Evolutionary conservation across 495 filamentous ascomycete species (phyloP).

Genomic region (Sordaria brevicollis): DNA sequence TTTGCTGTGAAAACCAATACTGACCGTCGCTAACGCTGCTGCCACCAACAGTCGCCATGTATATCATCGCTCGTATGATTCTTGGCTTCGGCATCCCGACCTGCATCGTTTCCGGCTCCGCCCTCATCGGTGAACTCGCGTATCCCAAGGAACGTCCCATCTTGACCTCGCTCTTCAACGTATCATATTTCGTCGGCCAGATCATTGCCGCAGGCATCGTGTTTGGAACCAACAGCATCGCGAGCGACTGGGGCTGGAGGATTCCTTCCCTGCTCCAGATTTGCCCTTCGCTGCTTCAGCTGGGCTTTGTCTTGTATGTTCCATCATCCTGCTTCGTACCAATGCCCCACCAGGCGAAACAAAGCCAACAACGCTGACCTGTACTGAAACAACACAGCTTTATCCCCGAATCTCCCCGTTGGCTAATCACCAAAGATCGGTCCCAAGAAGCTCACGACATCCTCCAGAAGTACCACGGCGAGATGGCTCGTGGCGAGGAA

Average conservation of each 20-base stretch:
- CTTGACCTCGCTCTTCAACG: conserved; percentile 60
- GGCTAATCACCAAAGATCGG: conserved; percentile 48
- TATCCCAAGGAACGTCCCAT: conserved; percentile 58
- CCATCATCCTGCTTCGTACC: background rate
- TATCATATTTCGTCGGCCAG: conserved; percentile 52
- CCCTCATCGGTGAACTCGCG: conserved; percentile 53
- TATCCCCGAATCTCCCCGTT: conserved; percentile 52
- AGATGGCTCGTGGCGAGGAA: conserved; percentile 42
- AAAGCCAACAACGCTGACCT: no score
- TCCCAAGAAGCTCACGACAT: conserved; percentile 47
- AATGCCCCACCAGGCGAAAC: no score
- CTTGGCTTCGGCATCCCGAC: conserved; percentile 57
- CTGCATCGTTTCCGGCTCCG: conserved; percentile 54
- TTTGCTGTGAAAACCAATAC: no score
- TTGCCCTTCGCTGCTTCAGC: conserved; percentile 46
- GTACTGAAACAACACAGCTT: conserved; percentile 22
- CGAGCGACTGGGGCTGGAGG: conserved; percentile 51
- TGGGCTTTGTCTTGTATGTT: conserved; percentile 36
- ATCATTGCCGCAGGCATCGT: conserved; percentile 51
- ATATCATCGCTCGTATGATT: conserved; percentile 53
- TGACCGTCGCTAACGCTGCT: background rate
- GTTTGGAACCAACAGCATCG: conserved; percentile 48
- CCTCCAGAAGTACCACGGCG: conserved; percentile 51
- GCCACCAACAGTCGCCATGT: conserved; percentile 40
- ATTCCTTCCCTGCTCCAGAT: conserved; percentile 53